Base-by-base conservation (phyloP, 2,329 filamentous ascomycete species). In the Colletotrichum gloeosporioides region DNA sequence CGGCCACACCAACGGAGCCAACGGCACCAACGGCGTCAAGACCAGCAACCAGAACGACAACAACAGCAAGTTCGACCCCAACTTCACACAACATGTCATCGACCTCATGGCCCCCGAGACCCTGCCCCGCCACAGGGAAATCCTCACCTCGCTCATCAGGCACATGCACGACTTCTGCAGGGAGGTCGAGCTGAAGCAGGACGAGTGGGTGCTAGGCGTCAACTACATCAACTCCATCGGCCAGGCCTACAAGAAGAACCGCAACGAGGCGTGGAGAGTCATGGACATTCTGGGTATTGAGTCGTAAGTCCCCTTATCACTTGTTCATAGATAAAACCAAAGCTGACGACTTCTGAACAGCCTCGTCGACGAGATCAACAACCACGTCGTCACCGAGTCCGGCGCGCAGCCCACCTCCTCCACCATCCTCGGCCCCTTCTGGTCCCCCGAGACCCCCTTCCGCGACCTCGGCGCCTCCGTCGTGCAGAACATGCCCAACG, bases 171-270 rank as follows among this genome's bases (percentile, higher is more conserved):
- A 76, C 70, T 76, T 76, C 59, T 76, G 73, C 70, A 63, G 73
- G 39, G 73, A 76, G 15, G 70, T 76, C 57, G 73, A 76, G 73
- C 73, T 76, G 62, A 73, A 71, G 25, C 75, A 77, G 68, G 75
- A 77, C 8, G 75, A 77, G 53, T 77, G 75, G 75, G n/a, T 77
- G 15, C 34, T 76, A 18, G 75, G 75, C 27, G 75, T 77, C 49
- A 77, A 77, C 73, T 77, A 77, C 73, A 72, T 77, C 73, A 77
- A 77, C 75, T 62, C 75, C 44, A 75, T 77, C 18, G 75, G 75
- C 68, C 75, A 77, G 75, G 72, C 75, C 49, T 77, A 77, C 75
- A 34, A 76, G 75, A 77, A 77, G 75, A 77, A 77, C 75, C 75
- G 75, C 69, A 77, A 77, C 31, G 75, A 77, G 75, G 73, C 75